Evolutionary conservation across 2,329 filamentous ascomycete genomes (phyloP), one percentile per base, ranked within the genome.

Genomic region (Colletotrichum sp.): DNA sequence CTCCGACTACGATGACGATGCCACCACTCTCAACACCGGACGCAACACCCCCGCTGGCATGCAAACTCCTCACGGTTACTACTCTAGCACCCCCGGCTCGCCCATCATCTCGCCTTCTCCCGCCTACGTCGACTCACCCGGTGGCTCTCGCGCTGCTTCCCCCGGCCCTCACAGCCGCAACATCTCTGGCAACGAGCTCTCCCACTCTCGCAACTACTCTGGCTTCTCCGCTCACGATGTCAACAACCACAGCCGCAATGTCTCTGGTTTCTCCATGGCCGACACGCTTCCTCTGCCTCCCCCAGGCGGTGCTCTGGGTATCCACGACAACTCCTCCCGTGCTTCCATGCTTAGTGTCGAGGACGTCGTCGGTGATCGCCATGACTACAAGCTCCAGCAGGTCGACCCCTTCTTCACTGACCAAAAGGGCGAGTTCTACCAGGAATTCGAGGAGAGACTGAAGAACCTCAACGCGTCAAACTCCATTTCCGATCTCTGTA

Each of bases 381-480:
- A 88, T 66, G 88, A 92, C 78, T 91, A 88, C 79, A 88, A 90
- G 74, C 86, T 93, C 15, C 91, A 93, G 78, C 90, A 92, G 70
- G 90, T 93, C 1, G 90, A 92, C 75, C 91, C 91, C 5, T 92
- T 91, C 83, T 93, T 93, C 83, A 93, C 89, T 7, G 92, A 93
- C 79, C 87, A 88, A 58, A 90, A 87, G 36, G 91, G 90, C 43
- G 86, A 91, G 75, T 93, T 91, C 80, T 91, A 89, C 76, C 85
- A 85, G 74, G 85, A 83, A 2, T 93, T 92, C 75, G 88, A 90
- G 73, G 86, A 88, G 79, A 88, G 86, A 77, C 85, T 93, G 4
- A 87, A 90, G 38, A 81, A 82, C 4, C 83, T 93, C 24, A 81
- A 79, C 66, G 90, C 88, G 11, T 84, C 86, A 73, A 92, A 89